Evolutionary conservation across 192 early-diverging fungal species (phyloP).

Genomic region (Diversispora eburnea): DNA sequence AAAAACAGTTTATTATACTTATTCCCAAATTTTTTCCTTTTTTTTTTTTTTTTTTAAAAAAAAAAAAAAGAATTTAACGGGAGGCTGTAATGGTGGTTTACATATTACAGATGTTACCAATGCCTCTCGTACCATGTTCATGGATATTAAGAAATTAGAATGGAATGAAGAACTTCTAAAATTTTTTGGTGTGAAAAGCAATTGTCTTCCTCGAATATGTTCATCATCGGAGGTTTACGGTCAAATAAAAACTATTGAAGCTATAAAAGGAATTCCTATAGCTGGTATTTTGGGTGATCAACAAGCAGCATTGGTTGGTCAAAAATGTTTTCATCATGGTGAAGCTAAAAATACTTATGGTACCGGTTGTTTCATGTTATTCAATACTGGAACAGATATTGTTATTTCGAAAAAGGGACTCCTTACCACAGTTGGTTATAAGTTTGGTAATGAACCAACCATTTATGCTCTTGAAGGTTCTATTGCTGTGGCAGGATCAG

Average conservation of each 20-base stretch:
- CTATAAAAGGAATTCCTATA: slow-evolving; percentile 61
- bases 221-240: slow-evolving; percentile 83
- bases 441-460: slow-evolving; percentile 69
- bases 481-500: slow-evolving; percentile 86
- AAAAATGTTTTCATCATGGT: slow-evolving; percentile 82
- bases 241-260: slow-evolving; percentile 34
- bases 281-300: slow-evolving; percentile 93
- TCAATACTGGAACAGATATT: slow-evolving; percentile 78
- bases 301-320: slow-evolving; percentile 93
- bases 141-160: slow-evolving; percentile 76
- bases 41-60: neutral
- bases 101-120: slow-evolving; percentile 92
- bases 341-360: slow-evolving; percentile 96
- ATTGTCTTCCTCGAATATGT: slow-evolving; percentile 71
- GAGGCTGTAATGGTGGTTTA: slow-evolving; percentile 62
- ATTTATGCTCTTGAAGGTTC: slow-evolving; percentile 91
- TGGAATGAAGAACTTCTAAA: slow-evolving; percentile 76
- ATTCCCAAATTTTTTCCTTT: neutral
- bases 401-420: slow-evolving; percentile 81
- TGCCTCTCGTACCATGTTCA: slow-evolving; percentile 91
- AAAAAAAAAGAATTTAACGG: slow-evolving; percentile 72
- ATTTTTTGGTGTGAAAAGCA: slow-evolving; percentile 71
- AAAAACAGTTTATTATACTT: neutral
- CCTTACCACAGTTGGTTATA: slow-evolving; percentile 86
- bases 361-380: slow-evolving; percentile 95